A percentile compares a stretch with the other conserved stretches of the same genome.
phyloP scores from a whole-genome alignment of 768 basidiomycete species.

The Amanita rimosa region DNA sequence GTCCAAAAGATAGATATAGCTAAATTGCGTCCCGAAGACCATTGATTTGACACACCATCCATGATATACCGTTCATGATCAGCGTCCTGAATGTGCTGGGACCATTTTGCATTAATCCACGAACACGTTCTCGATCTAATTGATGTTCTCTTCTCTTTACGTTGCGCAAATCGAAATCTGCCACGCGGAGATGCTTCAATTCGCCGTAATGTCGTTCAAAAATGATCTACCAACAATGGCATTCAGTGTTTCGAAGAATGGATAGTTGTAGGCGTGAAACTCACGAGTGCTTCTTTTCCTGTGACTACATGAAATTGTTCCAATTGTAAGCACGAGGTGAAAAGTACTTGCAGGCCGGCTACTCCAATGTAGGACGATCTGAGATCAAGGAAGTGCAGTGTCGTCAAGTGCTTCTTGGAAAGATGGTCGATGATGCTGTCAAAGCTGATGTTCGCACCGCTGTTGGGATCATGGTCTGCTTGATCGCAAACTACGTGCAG shows the following conservation, averaged over 20 bases:
- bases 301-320: constrained; percentile 24
- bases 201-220: constrained; percentile 9
- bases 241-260: not conserved
- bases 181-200: constrained; percentile 19
- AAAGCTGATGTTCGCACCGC: constrained; percentile 14
- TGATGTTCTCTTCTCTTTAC: constrained; percentile 13
- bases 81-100: constrained; percentile 18
- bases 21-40: not conserved
- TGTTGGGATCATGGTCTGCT: constrained; percentile 11
- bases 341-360: constrained; percentile 16
- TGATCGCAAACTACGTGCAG: constrained; percentile 19
- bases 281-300: constrained; percentile 21
- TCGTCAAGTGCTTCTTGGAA: constrained; percentile 18
- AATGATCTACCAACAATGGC: constrained; percentile 15
- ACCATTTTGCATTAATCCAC: constrained; percentile 15
- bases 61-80: constrained; percentile 18
- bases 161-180: constrained; percentile 22
- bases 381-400: constrained; percentile 22
- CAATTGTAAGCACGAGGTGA: constrained; percentile 19
- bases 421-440: constrained; percentile 30
- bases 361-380: constrained; percentile 20
- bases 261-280: constrained; percentile 8
- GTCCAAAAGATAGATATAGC: not conserved
- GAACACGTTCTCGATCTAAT: constrained; percentile 13
- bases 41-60: constrained; percentile 19